A percentile compares a stretch with the other conserved stretches of the same genome.
Evolutionary conservation across 768 basidiomycete genomes (phyloP).

Genomic region (Clavulina sp.): DNA sequence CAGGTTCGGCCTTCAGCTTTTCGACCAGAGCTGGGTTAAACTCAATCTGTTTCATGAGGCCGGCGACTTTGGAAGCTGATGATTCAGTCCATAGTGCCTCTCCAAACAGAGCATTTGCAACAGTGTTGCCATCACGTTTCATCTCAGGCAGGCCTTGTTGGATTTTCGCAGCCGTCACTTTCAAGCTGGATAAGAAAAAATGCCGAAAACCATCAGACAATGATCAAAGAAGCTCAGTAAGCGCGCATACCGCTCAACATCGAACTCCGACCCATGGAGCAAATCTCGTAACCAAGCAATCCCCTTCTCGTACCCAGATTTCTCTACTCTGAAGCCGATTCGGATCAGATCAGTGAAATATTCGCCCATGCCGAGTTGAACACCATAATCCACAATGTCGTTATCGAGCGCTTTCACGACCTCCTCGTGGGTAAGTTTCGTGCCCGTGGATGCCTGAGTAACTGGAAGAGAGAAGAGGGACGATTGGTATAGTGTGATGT

Average conservation of each 20-base stretch:
- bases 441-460: slow-evolving; percentile 44
- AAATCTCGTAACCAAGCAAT: slow-evolving; percentile 77
- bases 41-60: slow-evolving; percentile 57
- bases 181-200: slow-evolving; percentile 33
- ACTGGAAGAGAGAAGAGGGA: slow-evolving; percentile 85
- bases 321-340: slow-evolving; percentile 73
- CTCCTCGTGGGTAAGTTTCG: slow-evolving; percentile 62
- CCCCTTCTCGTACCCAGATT: slow-evolving; percentile 56
- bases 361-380: slow-evolving; percentile 41
- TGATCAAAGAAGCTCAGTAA: neutral
- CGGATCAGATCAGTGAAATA: slow-evolving; percentile 60
- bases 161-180: slow-evolving; percentile 72
- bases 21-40: slow-evolving; percentile 60
- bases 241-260: slow-evolving; percentile 47
- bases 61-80: slow-evolving; percentile 49
- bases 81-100: slow-evolving; percentile 47
- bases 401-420: slow-evolving; percentile 82
- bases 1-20: slow-evolving; percentile 54
- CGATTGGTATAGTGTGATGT: slow-evolving; percentile 58
- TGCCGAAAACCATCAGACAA: neutral
- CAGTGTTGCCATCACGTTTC: slow-evolving; percentile 75
- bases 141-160: slow-evolving; percentile 79
- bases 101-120: slow-evolving; percentile 53
- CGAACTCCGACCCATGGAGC: slow-evolving; percentile 55
- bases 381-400: slow-evolving; percentile 78